Percentiles rank a stretch among this genome's conserved stretches.
These are phyloP conservation scores for Apiospora rasikravindrae DNA, from an alignment of 2,329 filamentous ascomycete species.

Conservation along the genomic window DNA sequence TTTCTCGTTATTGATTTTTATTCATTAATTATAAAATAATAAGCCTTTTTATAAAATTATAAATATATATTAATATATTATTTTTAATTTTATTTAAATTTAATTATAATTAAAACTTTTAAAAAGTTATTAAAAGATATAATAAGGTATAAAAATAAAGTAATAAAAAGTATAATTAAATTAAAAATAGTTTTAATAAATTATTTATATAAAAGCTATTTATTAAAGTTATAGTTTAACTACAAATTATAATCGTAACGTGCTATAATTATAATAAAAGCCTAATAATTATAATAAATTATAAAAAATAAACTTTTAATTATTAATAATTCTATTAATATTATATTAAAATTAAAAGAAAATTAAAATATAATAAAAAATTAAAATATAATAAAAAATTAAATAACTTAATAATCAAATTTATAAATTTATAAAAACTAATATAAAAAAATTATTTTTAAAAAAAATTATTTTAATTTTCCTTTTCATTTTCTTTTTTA, in stretches of 20 bases:
- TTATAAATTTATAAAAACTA: neutral
- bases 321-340: neutral
- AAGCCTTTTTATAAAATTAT: neutral
- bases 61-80: neutral
- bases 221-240: too few relatives aligned
- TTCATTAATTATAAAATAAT: neutral
- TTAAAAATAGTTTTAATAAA: too few relatives aligned
- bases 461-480: neutral
- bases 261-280: too few relatives aligned
- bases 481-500: too few relatives aligned
- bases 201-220: too few relatives aligned
- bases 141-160: too few relatives aligned
- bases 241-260: too few relatives aligned
- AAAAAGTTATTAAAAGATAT: too few relatives aligned
- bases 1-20: rapidly evolving
- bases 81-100: neutral
- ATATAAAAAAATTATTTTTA: neutral
- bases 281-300: neutral
- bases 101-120: neutral
- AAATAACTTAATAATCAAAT: neutral
- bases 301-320: neutral
- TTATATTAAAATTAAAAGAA: neutral
- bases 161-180: too few relatives aligned
- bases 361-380: rapidly evolving
- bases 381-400: too few relatives aligned